Percentiles rank a stretch among this genome's conserved stretches.
phyloP scores from a whole-genome alignment of 2,329 filamentous ascomycete genomes.

The Colletotrichum brevisporum region DNA sequence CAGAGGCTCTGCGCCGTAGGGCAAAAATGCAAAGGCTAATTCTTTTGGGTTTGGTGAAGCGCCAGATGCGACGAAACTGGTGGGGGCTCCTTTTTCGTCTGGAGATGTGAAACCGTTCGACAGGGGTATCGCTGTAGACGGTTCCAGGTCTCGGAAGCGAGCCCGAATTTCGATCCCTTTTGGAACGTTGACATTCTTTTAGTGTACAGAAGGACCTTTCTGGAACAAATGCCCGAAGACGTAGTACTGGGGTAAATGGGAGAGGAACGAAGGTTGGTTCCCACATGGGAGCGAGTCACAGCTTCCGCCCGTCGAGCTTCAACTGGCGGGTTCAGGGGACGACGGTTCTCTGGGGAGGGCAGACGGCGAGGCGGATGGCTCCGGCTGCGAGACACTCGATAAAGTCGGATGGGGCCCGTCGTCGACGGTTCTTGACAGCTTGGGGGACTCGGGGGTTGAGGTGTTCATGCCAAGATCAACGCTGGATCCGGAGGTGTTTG shows the following conservation, averaged over 20 bases:
- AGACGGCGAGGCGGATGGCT: too few relatives aligned
- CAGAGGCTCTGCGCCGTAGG: neutral
- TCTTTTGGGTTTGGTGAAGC: constrained; percentile 6
- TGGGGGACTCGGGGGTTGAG: neutral
- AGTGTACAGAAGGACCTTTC: neutral
- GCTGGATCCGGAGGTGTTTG: too few relatives aligned
- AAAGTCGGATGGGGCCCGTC: neutral
- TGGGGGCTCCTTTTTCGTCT: constrained; percentile 13
- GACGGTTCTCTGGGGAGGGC: too few relatives aligned
- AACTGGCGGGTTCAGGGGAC: too few relatives aligned
- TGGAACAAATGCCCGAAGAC: neutral
- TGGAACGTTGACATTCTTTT: too few relatives aligned
- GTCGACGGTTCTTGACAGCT: neutral
- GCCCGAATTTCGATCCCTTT: constrained; percentile 1
- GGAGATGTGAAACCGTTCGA: constrained; percentile 22
- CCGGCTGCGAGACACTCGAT: neutral
- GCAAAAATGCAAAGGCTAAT: constrained; percentile 5
- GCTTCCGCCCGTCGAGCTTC: too few relatives aligned
- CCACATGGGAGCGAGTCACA: too few relatives aligned
- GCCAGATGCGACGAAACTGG: constrained; percentile 13
- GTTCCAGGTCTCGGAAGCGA: constrained; percentile 3
- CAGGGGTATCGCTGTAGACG: constrained; percentile 15
- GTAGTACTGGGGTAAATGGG: too few relatives aligned
- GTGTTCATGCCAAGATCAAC: neutral
- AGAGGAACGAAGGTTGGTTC: too few relatives aligned